Conservation (phyloP, 2,329 filamentous ascomycete genomes). For the Sporothrix curviconia region DNA sequence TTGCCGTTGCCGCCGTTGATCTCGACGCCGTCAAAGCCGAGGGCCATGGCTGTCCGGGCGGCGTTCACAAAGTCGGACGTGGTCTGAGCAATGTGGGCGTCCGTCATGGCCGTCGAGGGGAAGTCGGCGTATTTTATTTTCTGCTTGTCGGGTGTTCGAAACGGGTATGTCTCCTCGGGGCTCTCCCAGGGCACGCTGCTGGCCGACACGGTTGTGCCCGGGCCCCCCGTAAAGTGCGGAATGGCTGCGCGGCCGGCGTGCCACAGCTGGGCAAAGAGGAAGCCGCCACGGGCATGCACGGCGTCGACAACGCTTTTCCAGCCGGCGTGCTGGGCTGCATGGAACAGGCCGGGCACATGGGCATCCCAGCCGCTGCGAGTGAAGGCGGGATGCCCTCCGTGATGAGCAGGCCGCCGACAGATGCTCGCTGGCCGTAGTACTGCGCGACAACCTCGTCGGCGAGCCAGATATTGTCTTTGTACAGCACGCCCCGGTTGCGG, state of each 20-base stretch:
- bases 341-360: conserved; percentile 9
- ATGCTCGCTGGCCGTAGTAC: conserved; percentile 13
- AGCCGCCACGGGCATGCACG: conserved; percentile 9
- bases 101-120: conserved; percentile 36
- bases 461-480: neutral
- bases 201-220: neutral
- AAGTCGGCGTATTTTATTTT: conserved; percentile 31
- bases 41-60: conserved; percentile 40
- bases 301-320: conserved; percentile 10
- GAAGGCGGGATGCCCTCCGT: conserved; percentile 11
- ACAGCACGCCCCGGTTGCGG: conserved; percentile 9
- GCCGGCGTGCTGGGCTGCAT: conserved; percentile 2
- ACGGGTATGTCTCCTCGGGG: conserved; percentile 28
- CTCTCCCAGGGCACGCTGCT: conserved; percentile 6
- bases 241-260: conserved; percentile 26
- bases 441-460: neutral
- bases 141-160: conserved; percentile 17
- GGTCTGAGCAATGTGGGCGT: conserved; percentile 34
- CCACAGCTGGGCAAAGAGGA: conserved; percentile 42
- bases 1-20: conserved; percentile 35
- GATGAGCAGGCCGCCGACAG: conserved; percentile 10
- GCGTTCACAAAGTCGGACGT: conserved; percentile 27
- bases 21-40: conserved; percentile 43
- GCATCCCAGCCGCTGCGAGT: conserved; percentile 5
- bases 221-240: neutral